Evolutionary conservation across 192 early-diverging fungal genomes (phyloP).

Genomic region (Backusella psychrophila): DNA sequence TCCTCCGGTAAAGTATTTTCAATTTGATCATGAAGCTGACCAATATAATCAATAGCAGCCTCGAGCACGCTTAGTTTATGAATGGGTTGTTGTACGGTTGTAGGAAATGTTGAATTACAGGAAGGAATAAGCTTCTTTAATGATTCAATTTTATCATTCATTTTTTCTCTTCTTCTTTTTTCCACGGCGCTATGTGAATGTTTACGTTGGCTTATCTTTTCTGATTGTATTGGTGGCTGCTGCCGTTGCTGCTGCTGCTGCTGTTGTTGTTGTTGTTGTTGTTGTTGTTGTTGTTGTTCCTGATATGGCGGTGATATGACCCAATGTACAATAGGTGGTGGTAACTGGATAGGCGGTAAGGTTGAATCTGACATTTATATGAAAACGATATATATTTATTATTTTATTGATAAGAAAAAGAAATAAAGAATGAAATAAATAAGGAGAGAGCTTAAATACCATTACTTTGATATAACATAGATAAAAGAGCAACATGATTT

Average conservation of each 20-base stretch:
- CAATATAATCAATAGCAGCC: constrained; percentile 13
- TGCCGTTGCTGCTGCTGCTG: background rate
- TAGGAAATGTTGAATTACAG: background rate
- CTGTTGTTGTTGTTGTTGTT: background rate
- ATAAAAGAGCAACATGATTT: background rate
- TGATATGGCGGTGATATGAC: background rate
- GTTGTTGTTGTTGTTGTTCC: background rate
- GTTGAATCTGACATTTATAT: background rate
- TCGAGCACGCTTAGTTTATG: constrained; percentile 14
- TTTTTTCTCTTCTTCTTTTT: constrained; percentile 13
- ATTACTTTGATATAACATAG: background rate
- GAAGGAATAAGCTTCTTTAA: constrained; percentile 12
- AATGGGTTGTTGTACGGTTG: constrained; percentile 6
- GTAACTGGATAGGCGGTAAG: background rate
- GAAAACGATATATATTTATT: background rate
- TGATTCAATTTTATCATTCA: constrained; percentile 16
- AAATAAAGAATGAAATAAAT: background rate
- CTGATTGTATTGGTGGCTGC: background rate
- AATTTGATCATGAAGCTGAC: constrained; percentile 6
- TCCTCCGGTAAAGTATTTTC: background rate
- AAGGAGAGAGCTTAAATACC: background rate
- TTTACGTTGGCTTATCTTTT: background rate
- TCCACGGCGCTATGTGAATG: constrained; percentile 14
- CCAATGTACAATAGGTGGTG: constrained; percentile 5
- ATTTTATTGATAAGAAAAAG: background rate